phyloP scores from a whole-genome alignment of 2,329 filamentous ascomycete genomes.

The Paramyrothecium sp. region DNA sequence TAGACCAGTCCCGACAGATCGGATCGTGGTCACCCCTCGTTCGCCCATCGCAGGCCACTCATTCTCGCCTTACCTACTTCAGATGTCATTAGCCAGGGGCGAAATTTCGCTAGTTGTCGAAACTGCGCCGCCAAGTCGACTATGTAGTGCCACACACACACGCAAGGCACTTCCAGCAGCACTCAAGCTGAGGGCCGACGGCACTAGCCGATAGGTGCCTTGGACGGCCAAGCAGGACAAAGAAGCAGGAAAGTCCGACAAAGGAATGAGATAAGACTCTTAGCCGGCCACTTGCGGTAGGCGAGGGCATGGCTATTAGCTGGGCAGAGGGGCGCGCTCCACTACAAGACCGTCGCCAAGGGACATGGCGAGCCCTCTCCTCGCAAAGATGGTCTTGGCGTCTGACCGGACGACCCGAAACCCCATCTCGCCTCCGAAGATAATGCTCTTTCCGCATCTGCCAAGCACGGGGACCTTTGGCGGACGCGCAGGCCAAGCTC shows the following conservation, averaged over 20 bases:
- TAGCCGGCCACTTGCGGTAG: neutral
- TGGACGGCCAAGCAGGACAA: neutral
- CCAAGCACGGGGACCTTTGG: neutral
- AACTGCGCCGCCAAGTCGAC: no score
- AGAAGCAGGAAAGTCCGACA: no score
- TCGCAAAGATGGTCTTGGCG: neutral
- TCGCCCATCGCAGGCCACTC: no score
- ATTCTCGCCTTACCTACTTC: no score
- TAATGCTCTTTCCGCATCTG: neutral
- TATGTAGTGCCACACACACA: no score
- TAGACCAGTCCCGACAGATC: neutral
- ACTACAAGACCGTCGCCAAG: neutral
- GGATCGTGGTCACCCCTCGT: no score
- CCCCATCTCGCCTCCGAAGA: neutral
- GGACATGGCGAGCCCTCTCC: neutral
- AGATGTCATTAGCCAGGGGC: neutral
- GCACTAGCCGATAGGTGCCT: neutral
- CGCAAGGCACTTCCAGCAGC: neutral
- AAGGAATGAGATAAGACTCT: neutral
- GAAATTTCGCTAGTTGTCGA: neutral
- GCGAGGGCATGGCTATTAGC: no score
- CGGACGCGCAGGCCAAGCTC: neutral
- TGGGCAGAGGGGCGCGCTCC: no score
- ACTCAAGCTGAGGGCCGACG: neutral
- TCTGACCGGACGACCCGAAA: neutral